phyloP scores from a whole-genome alignment of 139 green algal species.

The Micractinium sp. region DNA sequence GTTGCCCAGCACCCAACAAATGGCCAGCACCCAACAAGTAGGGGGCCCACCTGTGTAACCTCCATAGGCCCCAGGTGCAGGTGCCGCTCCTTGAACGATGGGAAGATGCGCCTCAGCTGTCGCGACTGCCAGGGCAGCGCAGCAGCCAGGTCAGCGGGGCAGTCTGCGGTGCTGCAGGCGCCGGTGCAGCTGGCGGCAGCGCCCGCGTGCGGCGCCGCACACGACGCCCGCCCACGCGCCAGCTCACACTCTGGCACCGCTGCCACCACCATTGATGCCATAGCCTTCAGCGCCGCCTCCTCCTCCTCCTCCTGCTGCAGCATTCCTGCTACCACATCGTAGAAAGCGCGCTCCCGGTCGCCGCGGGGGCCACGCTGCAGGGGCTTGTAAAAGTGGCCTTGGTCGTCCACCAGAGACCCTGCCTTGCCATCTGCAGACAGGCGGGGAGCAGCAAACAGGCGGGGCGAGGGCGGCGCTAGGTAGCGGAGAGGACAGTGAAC shows the following conservation, averaged over 20 bases:
- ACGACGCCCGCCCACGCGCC: background rate
- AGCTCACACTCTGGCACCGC: background rate
- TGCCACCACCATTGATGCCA: background rate
- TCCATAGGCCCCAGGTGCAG: background rate
- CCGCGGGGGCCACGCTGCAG: conserved; percentile 64
- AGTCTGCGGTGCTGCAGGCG: background rate
- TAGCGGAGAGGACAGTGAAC: too few species aligned
- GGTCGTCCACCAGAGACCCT: conserved; percentile 67
- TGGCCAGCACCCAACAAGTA: background rate
- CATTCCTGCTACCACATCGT: conserved; percentile 41
- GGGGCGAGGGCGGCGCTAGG: background rate
- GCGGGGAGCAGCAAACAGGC: background rate
- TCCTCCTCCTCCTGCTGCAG: conserved; percentile 24
- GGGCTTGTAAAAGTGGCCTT: conserved; percentile 78
- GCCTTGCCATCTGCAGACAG: conserved; percentile 66
- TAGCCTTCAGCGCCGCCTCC: background rate
- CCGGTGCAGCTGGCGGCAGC: background rate
- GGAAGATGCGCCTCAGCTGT: conserved; percentile 14
- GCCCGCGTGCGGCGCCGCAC: background rate
- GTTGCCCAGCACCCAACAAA: background rate
- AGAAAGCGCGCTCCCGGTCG: conserved; percentile 64
- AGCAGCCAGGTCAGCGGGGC: background rate
- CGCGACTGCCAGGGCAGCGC: conserved; percentile 12
- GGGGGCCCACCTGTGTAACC: background rate
- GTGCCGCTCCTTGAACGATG: background rate